A percentile compares a stretch with the other conserved stretches of the same genome.
These are phyloP conservation scores for Colletotrichum sansevieriae DNA, from an alignment of 2,329 filamentous ascomycete species.

Conservation along the genomic window DNA sequence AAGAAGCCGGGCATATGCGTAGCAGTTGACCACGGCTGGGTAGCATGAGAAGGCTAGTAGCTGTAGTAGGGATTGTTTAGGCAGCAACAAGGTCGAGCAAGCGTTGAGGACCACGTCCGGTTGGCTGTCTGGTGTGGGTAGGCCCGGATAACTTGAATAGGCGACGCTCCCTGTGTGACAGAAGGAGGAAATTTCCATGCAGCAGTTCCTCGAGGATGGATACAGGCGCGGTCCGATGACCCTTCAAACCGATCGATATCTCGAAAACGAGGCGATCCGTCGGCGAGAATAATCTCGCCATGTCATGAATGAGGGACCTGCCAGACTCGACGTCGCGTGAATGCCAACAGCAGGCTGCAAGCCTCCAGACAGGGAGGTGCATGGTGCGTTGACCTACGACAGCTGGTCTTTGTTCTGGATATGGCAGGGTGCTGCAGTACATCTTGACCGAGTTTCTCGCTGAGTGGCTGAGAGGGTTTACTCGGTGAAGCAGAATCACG, in stretches of 20 bases:
- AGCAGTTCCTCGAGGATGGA: not conserved
- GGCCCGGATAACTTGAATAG: not conserved
- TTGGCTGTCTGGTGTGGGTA: constrained; percentile 1
- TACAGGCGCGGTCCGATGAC: constrained; percentile 34
- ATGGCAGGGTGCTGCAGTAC: constrained; percentile 35
- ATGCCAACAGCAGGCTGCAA: constrained; percentile 15
- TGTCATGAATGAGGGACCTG: constrained; percentile 11
- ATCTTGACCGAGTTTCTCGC: constrained; percentile 28
- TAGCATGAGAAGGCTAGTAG: not conserved
- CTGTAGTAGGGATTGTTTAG: constrained; percentile 1
- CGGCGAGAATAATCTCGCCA: constrained; percentile 1
- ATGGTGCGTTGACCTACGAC: constrained; percentile 31
- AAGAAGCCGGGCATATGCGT: constrained; percentile 3
- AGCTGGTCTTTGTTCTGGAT: constrained; percentile 23
- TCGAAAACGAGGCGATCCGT: constrained; percentile 11
- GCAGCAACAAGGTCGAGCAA: constrained; percentile 4
- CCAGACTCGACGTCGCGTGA: constrained; percentile 19
- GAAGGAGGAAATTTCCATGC: constrained; percentile 21
- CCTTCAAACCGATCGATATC: constrained; percentile 26
- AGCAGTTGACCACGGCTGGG: not conserved
- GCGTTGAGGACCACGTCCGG: not conserved
- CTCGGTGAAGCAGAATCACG: constrained; percentile 38
- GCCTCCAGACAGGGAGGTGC: constrained; percentile 28
- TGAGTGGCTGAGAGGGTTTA: constrained; percentile 31
- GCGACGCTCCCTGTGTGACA: constrained; percentile 10